Conservation (phyloP, 495 filamentous ascomycete species). For the Penicillium ochrochloron region DNA sequence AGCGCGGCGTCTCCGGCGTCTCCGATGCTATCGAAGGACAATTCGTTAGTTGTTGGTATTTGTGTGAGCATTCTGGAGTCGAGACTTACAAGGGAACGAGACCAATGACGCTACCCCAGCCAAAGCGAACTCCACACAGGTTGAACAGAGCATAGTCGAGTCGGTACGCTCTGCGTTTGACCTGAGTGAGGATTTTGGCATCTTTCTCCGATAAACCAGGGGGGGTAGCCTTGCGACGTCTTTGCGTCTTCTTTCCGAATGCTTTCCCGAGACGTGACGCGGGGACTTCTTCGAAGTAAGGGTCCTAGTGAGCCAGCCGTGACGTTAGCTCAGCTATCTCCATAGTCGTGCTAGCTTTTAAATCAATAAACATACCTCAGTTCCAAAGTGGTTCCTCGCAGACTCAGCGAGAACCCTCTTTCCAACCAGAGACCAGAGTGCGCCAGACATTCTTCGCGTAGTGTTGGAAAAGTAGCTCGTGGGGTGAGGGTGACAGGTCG, state of each 20-base stretch:
- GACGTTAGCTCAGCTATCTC: slow-evolving; percentile 11
- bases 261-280: slow-evolving; percentile 66
- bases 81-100: slow-evolving; percentile 73
- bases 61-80: no score
- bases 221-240: slow-evolving; percentile 69
- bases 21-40: slow-evolving; percentile 58
- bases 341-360: neutral
- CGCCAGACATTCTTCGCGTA: slow-evolving; percentile 51
- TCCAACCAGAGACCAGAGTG: slow-evolving; percentile 60
- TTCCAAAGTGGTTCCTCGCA: slow-evolving; percentile 68
- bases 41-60: slow-evolving; percentile 15
- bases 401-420: slow-evolving; percentile 71
- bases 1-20: slow-evolving; percentile 69
- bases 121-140: slow-evolving; percentile 75
- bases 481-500: no score
- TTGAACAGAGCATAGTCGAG: slow-evolving; percentile 82
- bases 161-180: slow-evolving; percentile 78
- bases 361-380: slow-evolving; percentile 54
- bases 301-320: slow-evolving; percentile 53
- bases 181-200: slow-evolving; percentile 73
- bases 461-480: neutral
- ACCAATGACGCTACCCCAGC: slow-evolving; percentile 81
- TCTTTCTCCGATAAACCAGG: slow-evolving; percentile 79
- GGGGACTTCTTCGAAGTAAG: slow-evolving; percentile 74
- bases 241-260: slow-evolving; percentile 65